A percentile compares a stretch with the other conserved stretches of the same genome.
Evolutionary conservation across 2,329 filamentous ascomycete species (phyloP).

Genomic region (Mycogone perniciosa): DNA sequence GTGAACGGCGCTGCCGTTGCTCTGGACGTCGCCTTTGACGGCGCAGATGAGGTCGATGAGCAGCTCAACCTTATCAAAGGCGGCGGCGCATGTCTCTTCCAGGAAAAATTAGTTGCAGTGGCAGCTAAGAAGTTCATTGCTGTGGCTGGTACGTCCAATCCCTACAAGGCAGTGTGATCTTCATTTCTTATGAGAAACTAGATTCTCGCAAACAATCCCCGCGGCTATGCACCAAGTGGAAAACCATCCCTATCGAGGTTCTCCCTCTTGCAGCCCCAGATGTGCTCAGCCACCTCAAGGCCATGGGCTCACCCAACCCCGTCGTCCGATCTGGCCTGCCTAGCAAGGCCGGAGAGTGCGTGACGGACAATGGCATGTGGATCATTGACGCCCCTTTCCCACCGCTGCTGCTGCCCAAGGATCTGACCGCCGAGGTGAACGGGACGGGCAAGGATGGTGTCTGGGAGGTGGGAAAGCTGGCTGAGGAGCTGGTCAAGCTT

Average conservation of each 20-base stretch:
- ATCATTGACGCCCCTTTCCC: constrained; percentile 90
- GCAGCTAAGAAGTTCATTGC: constrained; percentile 80
- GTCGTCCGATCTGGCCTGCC: constrained; percentile 65
- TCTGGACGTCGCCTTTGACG: constrained; percentile 90
- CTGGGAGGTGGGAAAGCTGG: constrained; percentile 76
- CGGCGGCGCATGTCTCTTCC: constrained; percentile 93
- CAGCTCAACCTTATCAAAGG: constrained; percentile 97
- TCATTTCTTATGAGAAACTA: constrained; percentile 19
- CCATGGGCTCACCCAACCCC: constrained; percentile 67
- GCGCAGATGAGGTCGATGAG: constrained; percentile 92
- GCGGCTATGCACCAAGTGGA: constrained; percentile 71
- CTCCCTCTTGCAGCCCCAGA: constrained; percentile 74
- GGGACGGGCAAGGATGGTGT: constrained; percentile 46
- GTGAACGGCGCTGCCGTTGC: constrained; percentile 33
- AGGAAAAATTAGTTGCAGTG: constrained; percentile 92
- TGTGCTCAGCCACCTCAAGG: constrained; percentile 65
- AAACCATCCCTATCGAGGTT: constrained; percentile 86
- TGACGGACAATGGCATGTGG: constrained; percentile 56
- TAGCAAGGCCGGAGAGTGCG: constrained; percentile 73
- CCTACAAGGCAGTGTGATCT: neutral
- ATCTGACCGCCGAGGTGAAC: constrained; percentile 44
- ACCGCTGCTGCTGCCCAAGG: constrained; percentile 59
- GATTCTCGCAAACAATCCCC: constrained; percentile 87
- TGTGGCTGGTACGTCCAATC: constrained; percentile 59
- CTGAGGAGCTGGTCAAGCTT: constrained; percentile 68